These are phyloP conservation scores for Pseudogymnoascus sp. DNA, from an alignment of 2,329 filamentous ascomycete genomes.

Conservation along the genomic window DNA sequence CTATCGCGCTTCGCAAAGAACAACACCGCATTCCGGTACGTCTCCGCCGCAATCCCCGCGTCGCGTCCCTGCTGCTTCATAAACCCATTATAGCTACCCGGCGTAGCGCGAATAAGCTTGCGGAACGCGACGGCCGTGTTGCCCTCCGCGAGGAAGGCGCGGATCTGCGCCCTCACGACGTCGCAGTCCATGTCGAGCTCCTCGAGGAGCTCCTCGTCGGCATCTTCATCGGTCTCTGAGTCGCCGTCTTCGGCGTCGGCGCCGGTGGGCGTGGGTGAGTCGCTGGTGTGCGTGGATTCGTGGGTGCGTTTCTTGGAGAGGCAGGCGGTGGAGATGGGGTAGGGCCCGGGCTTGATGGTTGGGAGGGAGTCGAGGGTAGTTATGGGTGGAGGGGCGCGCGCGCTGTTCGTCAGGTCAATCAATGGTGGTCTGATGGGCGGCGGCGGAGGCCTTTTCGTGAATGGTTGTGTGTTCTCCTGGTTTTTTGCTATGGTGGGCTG, in stretches of 20 bases:
- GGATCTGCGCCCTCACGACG: constrained; percentile 34
- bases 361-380: neutral
- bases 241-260: constrained; percentile 13
- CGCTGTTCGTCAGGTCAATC: neutral
- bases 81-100: constrained; percentile 35
- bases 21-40: constrained; percentile 29
- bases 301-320: neutral
- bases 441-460: neutral
- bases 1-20: constrained; percentile 45
- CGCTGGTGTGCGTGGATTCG: neutral
- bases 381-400: neutral
- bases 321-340: neutral
- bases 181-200: constrained; percentile 22
- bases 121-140: constrained; percentile 38
- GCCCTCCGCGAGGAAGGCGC: constrained; percentile 32
- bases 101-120: constrained; percentile 29
- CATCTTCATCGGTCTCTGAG: constrained; percentile 15
- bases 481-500: neutral
- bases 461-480: neutral
- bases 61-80: constrained; percentile 38
- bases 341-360: neutral
- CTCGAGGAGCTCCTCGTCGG: constrained; percentile 9
- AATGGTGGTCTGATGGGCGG: neutral
- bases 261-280: neutral
- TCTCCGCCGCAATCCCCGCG: constrained; percentile 29